A percentile compares a stretch with the other conserved stretches of the same genome.
These are phyloP conservation scores for button mushroom (Agaricus bisporus) DNA, from an alignment of 768 basidiomycete genomes.

Conservation along the genomic window DNA sequence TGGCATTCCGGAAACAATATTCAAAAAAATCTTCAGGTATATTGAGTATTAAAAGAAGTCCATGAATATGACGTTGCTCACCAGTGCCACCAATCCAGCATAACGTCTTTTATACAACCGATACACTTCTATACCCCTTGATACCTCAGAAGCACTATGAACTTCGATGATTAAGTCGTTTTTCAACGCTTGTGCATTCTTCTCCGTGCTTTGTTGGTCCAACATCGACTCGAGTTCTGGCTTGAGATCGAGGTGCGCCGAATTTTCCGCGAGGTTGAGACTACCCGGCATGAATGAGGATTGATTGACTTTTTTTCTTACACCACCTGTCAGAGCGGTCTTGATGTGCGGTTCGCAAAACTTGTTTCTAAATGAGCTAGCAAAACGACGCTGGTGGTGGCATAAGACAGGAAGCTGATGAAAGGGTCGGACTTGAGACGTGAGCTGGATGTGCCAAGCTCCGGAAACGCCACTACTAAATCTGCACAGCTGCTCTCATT, in stretches of 20 bases:
- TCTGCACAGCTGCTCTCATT: no score
- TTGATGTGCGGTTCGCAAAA: not conserved
- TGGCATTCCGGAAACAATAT: slow-evolving; percentile 56
- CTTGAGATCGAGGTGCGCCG: not conserved
- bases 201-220: not conserved
- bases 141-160: not conserved
- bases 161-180: not conserved
- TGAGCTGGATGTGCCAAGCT: no score
- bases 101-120: slow-evolving; percentile 69
- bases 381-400: no score
- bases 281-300: not conserved
- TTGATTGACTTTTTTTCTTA: not conserved
- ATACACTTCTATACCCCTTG: slow-evolving; percentile 26
- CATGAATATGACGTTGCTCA: slow-evolving; percentile 21
- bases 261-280: not conserved
- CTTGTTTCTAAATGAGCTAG: no score
- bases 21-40: slow-evolving; percentile 47
- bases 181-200: not conserved
- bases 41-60: no score
- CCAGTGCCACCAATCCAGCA: slow-evolving; percentile 56
- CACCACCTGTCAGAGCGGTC: not conserved
- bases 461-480: no score
- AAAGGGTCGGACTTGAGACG: no score
- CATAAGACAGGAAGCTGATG: no score
- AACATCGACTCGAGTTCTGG: not conserved